phyloP scores from a whole-genome alignment of 2,329 filamentous ascomycete species.

The Ophiocordyceps camponoti-rufipedis region DNA sequence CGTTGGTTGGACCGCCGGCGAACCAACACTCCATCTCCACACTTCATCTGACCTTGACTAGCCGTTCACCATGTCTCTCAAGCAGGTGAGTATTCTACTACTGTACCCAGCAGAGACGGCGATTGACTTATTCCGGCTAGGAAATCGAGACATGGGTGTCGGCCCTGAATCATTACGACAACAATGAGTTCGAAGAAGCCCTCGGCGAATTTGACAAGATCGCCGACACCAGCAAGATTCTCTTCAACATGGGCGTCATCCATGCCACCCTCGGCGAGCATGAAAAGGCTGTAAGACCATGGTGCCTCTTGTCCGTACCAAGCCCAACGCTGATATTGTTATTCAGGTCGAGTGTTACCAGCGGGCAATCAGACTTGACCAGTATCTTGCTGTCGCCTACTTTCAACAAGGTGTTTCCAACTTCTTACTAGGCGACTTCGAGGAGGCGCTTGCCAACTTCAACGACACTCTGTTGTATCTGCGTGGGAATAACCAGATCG shows the following conservation, averaged over 20 bases:
- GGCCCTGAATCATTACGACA: conserved; percentile 82
- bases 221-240: conserved; percentile 88
- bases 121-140: conserved; percentile 22
- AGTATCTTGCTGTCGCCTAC: conserved; percentile 92
- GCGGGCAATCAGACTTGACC: conserved; percentile 73
- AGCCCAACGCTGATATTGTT: conserved; percentile 1
- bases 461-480: conserved; percentile 94
- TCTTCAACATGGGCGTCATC: conserved; percentile 97
- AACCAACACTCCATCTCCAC: background rate
- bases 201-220: conserved; percentile 72
- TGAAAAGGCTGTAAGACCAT: conserved; percentile 64
- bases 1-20: background rate
- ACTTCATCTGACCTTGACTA: background rate
- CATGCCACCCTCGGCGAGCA: conserved; percentile 93
- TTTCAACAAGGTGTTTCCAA: conserved; percentile 98
- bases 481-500: conserved; percentile 89
- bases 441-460: conserved; percentile 94
- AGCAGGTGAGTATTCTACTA: conserved; percentile 28
- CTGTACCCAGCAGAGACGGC: background rate
- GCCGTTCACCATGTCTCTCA: conserved; percentile 33
- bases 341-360: conserved; percentile 83
- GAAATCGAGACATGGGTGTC: conserved; percentile 98
- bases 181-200: conserved; percentile 89
- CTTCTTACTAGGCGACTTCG: conserved; percentile 90
- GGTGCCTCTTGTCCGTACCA: background rate